These are phyloP conservation scores for Gentiana macrophylla DNA, from an alignment of 257 asterid genomes.

Conservation along the genomic window DNA sequence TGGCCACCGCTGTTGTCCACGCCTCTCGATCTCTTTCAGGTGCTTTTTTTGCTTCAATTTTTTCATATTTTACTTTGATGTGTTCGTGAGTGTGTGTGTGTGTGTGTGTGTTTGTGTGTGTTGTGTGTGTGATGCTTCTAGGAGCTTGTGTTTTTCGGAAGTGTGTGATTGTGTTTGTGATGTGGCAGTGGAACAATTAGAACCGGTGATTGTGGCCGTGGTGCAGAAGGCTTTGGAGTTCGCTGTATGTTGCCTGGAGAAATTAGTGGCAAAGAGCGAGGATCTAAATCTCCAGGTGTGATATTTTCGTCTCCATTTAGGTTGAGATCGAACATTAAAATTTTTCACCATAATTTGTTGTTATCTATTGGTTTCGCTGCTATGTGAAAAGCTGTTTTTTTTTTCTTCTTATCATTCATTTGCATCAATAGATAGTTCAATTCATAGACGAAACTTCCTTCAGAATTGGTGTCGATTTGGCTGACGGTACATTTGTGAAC, in stretches of 20 bases:
- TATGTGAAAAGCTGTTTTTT: too few relatives aligned
- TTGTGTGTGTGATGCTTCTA: neutral
- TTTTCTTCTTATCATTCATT: neutral
- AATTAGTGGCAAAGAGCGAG: conserved; percentile 46
- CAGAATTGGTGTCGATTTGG: too few relatives aligned
- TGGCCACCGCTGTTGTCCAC: conserved; percentile 46
- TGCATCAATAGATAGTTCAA: too few relatives aligned
- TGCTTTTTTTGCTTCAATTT: conserved; percentile 13
- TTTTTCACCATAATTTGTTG: neutral
- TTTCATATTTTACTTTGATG: neutral
- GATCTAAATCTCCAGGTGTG: conserved; percentile 70
- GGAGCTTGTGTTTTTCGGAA: conserved; percentile 4
- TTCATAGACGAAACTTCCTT: too few relatives aligned
- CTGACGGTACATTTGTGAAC: too few relatives aligned
- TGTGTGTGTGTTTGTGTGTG: neutral
- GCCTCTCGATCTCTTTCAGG: conserved; percentile 63
- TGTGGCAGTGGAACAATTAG: conserved; percentile 70
- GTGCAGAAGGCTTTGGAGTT: conserved; percentile 74
- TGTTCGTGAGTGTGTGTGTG: neutral
- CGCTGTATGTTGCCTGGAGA: conserved; percentile 70
- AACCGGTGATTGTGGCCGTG: conserved; percentile 70
- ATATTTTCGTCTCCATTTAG: neutral
- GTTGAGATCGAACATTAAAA: neutral
- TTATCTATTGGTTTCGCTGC: neutral
- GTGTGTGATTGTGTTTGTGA: conserved; percentile 9